A percentile compares a stretch with the other conserved stretches of the same genome.
These are phyloP conservation scores for Diaporthe sp. DNA, from an alignment of 2,329 filamentous ascomycete genomes.

Conservation along the genomic window DNA sequence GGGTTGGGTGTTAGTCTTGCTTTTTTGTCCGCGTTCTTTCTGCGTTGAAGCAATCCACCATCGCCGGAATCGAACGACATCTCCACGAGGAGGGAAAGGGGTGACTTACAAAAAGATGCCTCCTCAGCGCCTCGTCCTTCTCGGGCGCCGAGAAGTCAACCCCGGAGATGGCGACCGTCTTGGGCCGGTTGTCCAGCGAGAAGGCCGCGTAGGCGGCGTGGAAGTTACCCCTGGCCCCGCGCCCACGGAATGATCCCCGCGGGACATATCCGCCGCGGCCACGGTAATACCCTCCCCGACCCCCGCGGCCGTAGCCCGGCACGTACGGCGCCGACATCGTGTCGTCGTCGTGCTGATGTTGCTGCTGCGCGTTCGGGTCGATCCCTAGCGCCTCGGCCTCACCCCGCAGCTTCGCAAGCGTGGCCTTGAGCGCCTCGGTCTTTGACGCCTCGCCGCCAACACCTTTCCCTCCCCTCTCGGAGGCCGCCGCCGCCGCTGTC, in stretches of 20 bases:
- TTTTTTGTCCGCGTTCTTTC: too few species aligned
- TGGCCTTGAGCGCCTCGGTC: slow-evolving; percentile 75
- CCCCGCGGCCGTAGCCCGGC: slow-evolving; percentile 50
- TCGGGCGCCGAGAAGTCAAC: slow-evolving; percentile 69
- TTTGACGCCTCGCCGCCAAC: slow-evolving; percentile 42
- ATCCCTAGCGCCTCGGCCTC: slow-evolving; percentile 78
- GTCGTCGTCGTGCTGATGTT: slow-evolving; percentile 57
- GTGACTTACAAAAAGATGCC: slow-evolving; percentile 75
- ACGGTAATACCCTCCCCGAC: slow-evolving; percentile 29
- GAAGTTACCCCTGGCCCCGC: slow-evolving; percentile 56
- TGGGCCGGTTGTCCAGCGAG: slow-evolving; percentile 81
- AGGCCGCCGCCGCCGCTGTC: background rate
- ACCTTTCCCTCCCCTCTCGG: slow-evolving; percentile 36
- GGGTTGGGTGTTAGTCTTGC: slow-evolving; percentile 40
- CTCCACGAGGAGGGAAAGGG: background rate
- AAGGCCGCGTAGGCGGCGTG: slow-evolving; percentile 70
- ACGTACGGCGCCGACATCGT: slow-evolving; percentile 39
- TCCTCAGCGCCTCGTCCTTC: slow-evolving; percentile 76
- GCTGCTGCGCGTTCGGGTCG: slow-evolving; percentile 61
- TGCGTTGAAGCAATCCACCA: too few species aligned
- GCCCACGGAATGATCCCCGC: slow-evolving; percentile 51
- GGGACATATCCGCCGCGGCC: slow-evolving; percentile 37
- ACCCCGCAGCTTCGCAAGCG: slow-evolving; percentile 77
- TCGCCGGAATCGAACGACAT: too few species aligned
- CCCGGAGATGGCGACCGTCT: slow-evolving; percentile 71